Base-by-base conservation (phyloP, 2,329 filamentous ascomycete genomes). In the Fusarium domesticum region DNA sequence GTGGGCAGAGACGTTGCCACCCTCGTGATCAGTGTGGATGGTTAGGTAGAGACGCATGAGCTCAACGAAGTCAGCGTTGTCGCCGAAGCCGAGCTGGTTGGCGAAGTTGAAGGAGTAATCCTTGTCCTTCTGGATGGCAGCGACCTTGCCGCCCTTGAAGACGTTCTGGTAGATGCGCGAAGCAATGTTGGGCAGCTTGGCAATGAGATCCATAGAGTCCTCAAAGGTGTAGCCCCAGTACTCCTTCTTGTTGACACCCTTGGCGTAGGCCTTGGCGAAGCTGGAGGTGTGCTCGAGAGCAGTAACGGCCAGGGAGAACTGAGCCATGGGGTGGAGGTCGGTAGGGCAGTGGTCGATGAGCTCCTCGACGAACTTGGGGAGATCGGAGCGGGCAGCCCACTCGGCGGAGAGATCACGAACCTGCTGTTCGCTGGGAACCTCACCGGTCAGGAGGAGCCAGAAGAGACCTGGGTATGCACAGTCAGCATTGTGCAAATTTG, bases 161-260 rank as follows among this genome's bases (percentile, higher is more conserved):
- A 97, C 86, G 73, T 98, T 98, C 80, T 95, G 93, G 85, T 98
- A 98, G 82, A 98, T 98, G 77, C 90, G 89, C 55, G 93, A 80
- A 56, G 93, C 93, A 65, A 98, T 96, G 71, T 89, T 96, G 70
- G 93, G 93, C 63, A 98, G 88, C 85, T 97, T 97, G 68, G 93
- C 93, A 70, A 98, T 98, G 71, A 98, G 80, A 76, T 98, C 92
- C 92, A 98, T 97, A 53, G 91, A 93, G 77, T 98, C 93, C 83
- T 98, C 93, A 66, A 95, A 98, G 63, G 91, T 96, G 82, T 97
- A 91, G 74, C 85, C 84, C 93, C 93, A 98, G 88, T 98, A 98
- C 64, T 97, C 90, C 74, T 91, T 89, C 88, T 98, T 98, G 84
- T 92, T 93, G 68, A 98, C 89, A 68, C 93, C 93, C 83, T 95